Evolutionary conservation across 2,329 filamentous ascomycete species (phyloP).

Genomic region (Pseudocercospora cruenta): DNA sequence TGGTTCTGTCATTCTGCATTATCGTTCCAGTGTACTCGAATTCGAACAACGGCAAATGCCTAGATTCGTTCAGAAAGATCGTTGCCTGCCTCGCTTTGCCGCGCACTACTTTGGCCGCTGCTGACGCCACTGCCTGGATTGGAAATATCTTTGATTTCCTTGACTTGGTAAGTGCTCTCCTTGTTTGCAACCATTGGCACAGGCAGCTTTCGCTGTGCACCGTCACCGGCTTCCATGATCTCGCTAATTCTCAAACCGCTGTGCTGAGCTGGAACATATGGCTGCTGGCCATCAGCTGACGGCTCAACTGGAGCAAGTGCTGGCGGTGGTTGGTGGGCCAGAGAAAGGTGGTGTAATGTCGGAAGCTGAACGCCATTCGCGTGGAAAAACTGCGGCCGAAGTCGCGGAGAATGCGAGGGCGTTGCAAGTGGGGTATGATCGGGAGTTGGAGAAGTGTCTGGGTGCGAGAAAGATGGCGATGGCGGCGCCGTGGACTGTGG

Average conservation of each 20-base stretch:
- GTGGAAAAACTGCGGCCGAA: conserved; percentile 72
- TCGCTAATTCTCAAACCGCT: conserved; percentile 82
- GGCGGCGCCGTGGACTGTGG: conserved; percentile 95
- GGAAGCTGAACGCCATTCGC: conserved; percentile 76
- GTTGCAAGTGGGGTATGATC: conserved; percentile 99
- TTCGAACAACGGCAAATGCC: conserved; percentile 3
- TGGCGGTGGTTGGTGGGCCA: conserved; percentile 61
- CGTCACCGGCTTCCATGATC: conserved; percentile 88
- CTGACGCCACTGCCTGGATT: conserved; percentile 70
- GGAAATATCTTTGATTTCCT: conserved; percentile 66
- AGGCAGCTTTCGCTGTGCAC: conserved; percentile 85
- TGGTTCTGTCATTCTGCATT: conserved; percentile 14
- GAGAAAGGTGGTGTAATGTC: conserved; percentile 74
- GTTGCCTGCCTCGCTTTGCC: conserved; percentile 39
- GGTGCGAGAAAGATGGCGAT: conserved; percentile 94
- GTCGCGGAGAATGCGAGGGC: conserved; percentile 88
- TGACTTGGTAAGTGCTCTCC: conserved; percentile 55
- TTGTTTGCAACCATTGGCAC: conserved; percentile 76
- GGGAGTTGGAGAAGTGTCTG: conserved; percentile 91
- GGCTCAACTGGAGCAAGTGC: conserved; percentile 73
- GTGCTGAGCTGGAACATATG: conserved; percentile 59
- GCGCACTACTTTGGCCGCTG: conserved; percentile 55
- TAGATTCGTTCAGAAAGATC: conserved; percentile 37
- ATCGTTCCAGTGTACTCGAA: conserved; percentile 7
- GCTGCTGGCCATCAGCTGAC: conserved; percentile 62